Base-by-base conservation (phyloP, 2,329 filamentous ascomycete genomes). In the Mariannaea elegans region DNA sequence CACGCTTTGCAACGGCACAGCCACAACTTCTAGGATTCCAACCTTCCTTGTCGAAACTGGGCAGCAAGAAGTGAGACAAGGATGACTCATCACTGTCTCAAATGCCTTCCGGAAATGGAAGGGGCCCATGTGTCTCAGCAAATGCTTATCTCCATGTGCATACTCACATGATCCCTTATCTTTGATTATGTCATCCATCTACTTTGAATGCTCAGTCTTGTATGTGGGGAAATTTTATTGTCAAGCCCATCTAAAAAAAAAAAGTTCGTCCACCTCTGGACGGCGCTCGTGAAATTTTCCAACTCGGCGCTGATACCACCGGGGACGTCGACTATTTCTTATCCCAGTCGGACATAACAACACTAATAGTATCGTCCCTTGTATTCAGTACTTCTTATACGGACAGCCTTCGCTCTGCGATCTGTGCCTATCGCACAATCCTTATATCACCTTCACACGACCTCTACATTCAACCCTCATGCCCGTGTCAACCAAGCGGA, bases 401-500 rank as follows among this genome's bases (percentile, higher is more conserved):
- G 14, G 27, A 44, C 36, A n/a, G 24, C 12, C 41, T n/a, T 10
- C 36, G 36, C 18, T 36, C 12, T 18, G 38, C 38, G n/a, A 19
- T 41, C 39, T 34, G 14, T 32, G 27, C 24, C 13, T 42, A 36
- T 38, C 21, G 36, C 29, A 54, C 27, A 10, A 34, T n/a, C 31
- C 8, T 27, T 14, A 27, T 53, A 27, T 34, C 34, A 48, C 59
- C 49, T 34, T 66, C 65, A 69, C 59, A 53, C 65, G 59, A 64
- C 63, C 52, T 49, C 16, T 41, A 16, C 46, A 41, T 51, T 48
- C 47, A 41, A 24, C 44, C 50, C 57, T 58, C 61, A 73, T 70
- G 68, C 69, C 71, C 62, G 87, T 87, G 82, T 85, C 86, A 62
- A 83, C 85, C 42, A 89, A 87, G 76, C 80, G 86, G 72, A 89